Evolutionary conservation across 176 grass and related monocot species (phyloP).

Genomic region (Aechmea fasciata): DNA sequence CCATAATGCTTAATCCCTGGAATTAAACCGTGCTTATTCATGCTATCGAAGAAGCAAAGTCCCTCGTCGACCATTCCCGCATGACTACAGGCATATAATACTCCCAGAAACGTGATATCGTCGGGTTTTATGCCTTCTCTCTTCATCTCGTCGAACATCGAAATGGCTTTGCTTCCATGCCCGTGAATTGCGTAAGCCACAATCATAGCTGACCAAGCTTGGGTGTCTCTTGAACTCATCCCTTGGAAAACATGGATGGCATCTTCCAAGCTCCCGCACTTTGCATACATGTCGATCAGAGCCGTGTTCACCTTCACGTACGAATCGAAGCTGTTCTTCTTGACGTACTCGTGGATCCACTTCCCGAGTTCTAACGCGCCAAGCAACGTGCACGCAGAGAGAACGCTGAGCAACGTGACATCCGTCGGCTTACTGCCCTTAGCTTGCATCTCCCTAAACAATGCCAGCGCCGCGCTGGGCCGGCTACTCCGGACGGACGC

Average conservation of each 20-base stretch:
- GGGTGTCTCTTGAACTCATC: constrained; percentile 46
- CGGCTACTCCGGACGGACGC: constrained; percentile 38
- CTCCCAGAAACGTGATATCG: constrained; percentile 43
- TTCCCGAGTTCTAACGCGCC: constrained; percentile 50
- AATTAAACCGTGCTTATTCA: constrained; percentile 36
- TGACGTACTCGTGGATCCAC: constrained; percentile 59
- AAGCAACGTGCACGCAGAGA: constrained; percentile 35
- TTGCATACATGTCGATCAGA: constrained; percentile 69
- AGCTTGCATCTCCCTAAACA: constrained; percentile 61
- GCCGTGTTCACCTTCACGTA: constrained; percentile 54
- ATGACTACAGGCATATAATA: constrained; percentile 66
- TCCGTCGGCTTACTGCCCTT: constrained; percentile 41
- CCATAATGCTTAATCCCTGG: constrained; percentile 67
- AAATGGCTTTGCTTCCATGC: constrained; percentile 41
- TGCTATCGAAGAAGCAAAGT: constrained; percentile 45
- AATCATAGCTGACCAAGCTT: constrained; percentile 73
- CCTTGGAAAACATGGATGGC: constrained; percentile 42
- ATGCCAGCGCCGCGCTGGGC: constrained; percentile 47
- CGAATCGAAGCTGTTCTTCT: constrained; percentile 40
- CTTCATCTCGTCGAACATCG: constrained; percentile 51
- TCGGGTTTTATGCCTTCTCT: constrained; percentile 51
- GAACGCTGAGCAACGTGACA: constrained; percentile 43
- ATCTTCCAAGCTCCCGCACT: constrained; percentile 70
- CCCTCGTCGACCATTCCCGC: constrained; percentile 59
- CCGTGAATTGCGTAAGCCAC: constrained; percentile 50